Base-by-base conservation (phyloP, 371 early-diverging fungal species). In the Capillidium rhysosporum region DNA sequence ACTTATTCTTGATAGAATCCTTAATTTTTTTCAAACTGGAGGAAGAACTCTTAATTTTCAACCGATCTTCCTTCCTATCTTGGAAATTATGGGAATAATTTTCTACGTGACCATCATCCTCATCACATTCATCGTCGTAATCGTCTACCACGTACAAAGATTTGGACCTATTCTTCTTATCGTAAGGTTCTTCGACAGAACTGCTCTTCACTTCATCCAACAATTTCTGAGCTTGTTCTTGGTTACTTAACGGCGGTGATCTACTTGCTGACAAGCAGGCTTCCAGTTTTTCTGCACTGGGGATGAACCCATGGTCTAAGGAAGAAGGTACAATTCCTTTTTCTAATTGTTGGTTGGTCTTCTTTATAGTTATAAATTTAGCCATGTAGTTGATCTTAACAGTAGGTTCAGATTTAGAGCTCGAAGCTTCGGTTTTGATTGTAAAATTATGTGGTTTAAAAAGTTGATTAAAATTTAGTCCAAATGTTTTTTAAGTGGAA, bases 271-370 rank as follows among this genome's bases (percentile, higher is more conserved):
- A 12, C n/a, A 51, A 7, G 23, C 51, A 51, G 9, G 18, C 51
- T 20, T 51, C 38, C 7, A 51, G 5, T 23, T 51, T 51, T 8
- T 51, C 51, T 7, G 40, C 51, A 20, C 38, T 26, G 38, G 51
- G 51, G 30, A 51, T 51, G 38, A 34, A 51, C n/a, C 51, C 51
- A 21, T 38, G 38, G 23, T 51, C 51, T 18, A 51, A 34, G n/a
- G 51, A 51, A 7, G 51, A 38, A 14, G 51, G 51, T 14, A 51
- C 1, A 3, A 51, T 34, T 9, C 51, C 51, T 21, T 28, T 14
- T 4, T 18, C 18, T 14, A 51, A 28, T 23, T 51, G 51, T 20
- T 51, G 18, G 51, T 51, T 51, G 20, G 51, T 51, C 18, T 51
- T 29, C 16, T 29, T 23, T 23, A 47, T 47, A 4, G 24, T 47